A percentile compares a stretch with the other conserved stretches of the same genome.
These are phyloP conservation scores for Castanea mollissima DNA, from an alignment of 306 rosid genomes.

Conservation along the genomic window DNA sequence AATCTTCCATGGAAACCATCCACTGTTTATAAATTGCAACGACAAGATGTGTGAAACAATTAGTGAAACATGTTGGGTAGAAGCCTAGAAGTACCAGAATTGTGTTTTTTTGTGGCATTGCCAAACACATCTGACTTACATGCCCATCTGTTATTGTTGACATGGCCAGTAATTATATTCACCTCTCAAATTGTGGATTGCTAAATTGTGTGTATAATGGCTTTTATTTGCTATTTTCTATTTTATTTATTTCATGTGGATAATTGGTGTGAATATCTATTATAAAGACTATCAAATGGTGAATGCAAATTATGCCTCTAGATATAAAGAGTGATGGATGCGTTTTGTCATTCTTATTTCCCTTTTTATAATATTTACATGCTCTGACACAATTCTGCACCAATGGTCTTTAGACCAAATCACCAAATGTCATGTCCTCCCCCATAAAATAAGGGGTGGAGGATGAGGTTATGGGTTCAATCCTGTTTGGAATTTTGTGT, in stretches of 20 bases:
- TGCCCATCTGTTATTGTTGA: not conserved
- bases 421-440: not conserved
- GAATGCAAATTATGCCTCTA: not conserved
- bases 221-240: too few species aligned
- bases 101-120: not conserved
- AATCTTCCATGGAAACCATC: not conserved
- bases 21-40: not conserved
- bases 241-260: not conserved
- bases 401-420: not conserved
- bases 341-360: not conserved
- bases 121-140: not conserved
- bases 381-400: constrained; percentile 2
- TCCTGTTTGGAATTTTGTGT: too few species aligned
- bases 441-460: too few species aligned
- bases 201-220: not conserved
- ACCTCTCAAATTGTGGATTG: not conserved
- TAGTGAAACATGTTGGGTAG: not conserved
- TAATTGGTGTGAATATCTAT: not conserved
- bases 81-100: not conserved
- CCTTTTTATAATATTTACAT: not conserved
- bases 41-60: not conserved
- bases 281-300: not conserved
- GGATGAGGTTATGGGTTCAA: too few species aligned
- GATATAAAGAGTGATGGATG: not conserved
- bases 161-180: not conserved